Evolutionary conservation across 106 monocot genomes (phyloP), one percentile per base, ranked within the genome.

Genomic region (Dendrobium huoshanense): DNA sequence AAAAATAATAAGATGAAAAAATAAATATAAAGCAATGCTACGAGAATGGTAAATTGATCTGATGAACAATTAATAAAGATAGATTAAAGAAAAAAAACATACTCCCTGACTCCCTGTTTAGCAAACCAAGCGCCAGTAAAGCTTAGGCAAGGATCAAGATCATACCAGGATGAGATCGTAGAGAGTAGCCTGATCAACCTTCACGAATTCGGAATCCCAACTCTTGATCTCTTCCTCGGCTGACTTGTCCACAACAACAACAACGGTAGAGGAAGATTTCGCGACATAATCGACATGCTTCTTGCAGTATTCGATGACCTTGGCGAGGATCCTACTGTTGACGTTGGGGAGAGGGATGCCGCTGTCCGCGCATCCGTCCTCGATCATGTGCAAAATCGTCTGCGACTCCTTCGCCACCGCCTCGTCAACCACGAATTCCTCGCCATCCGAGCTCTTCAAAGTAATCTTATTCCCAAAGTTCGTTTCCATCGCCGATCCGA

Each of bases 141-240:
- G 54, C 54, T 58, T 19, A 20, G 20, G 58, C 16, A 58, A 16
- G 4, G 58, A 58, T 58, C 58, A 58, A 20, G 4, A 58, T 18
- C 74, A 18, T 44, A 81, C 81, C 81, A 81, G n/a, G 43, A 81
- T 81, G 59, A 81, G 37, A 55, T 81, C 81, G 19, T 75, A 81
- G 44, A 81, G 81, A 10, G 81, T 81, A 25, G 55, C 72, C 58
- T 81, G 81, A 16, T 81, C 81, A 41, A 81, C 81, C 59, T 81
- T 81, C 55, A 81, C 75, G 43, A 81, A 81, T 9, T 81, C 81
- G 16, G 55, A 72, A 37, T 81, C 81, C 81, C 74, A 81, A 40
- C 19, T 54, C 81, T 74, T 75, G 37, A 81, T 37, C 73, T 81
- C 81, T 17, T 81, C 81, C 4, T 75, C 72, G 19, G 19, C 48